Conservation (phyloP, 768 basidiomycete genomes). For the Collybia sp. region DNA sequence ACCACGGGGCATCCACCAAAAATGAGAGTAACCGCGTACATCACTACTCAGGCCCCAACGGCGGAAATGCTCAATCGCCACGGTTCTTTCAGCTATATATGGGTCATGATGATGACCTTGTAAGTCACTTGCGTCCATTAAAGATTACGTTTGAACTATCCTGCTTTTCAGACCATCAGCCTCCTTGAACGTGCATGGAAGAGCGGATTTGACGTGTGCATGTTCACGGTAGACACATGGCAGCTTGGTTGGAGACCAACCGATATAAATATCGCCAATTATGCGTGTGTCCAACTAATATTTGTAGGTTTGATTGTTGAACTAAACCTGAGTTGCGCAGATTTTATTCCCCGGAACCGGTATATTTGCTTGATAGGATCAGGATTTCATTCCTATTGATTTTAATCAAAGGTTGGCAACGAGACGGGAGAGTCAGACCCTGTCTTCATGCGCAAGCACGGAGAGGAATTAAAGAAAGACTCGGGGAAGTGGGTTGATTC, state of each 20-base stretch:
- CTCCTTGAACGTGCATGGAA: slow-evolving; percentile 42
- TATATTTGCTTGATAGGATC: slow-evolving; percentile 2
- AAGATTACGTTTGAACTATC: neutral
- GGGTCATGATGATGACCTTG: slow-evolving; percentile 49
- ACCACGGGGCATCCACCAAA: slow-evolving; percentile 28
- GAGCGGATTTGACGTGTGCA: slow-evolving; percentile 38
- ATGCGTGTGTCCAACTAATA: slow-evolving; percentile 22
- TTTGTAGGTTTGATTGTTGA: neutral
- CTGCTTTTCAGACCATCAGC: slow-evolving; percentile 29
- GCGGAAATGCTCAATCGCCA: slow-evolving; percentile 29
- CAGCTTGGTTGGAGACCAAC: slow-evolving; percentile 44
- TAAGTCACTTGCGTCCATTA: slow-evolving; percentile 9
- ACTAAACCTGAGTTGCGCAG: slow-evolving; percentile 11
- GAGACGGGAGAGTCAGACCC: slow-evolving; percentile 45
- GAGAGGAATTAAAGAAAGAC: slow-evolving; percentile 31
- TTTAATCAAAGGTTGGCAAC: slow-evolving; percentile 29
- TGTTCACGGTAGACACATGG: slow-evolving; percentile 48
- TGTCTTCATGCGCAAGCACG: slow-evolving; percentile 44
- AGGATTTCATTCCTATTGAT: neutral
- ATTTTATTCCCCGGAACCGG: slow-evolving; percentile 34
- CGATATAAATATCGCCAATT: slow-evolving; percentile 47
- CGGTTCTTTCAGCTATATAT: slow-evolving; percentile 56
- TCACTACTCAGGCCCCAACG: slow-evolving; percentile 21
- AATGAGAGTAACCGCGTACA: slow-evolving; percentile 34
- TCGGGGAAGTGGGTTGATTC: slow-evolving; percentile 45